A percentile compares a stretch with the other conserved stretches of the same genome.
phyloP scores from a whole-genome alignment of 352 stramenopile species.

The Phytophthora agathidicida region DNA sequence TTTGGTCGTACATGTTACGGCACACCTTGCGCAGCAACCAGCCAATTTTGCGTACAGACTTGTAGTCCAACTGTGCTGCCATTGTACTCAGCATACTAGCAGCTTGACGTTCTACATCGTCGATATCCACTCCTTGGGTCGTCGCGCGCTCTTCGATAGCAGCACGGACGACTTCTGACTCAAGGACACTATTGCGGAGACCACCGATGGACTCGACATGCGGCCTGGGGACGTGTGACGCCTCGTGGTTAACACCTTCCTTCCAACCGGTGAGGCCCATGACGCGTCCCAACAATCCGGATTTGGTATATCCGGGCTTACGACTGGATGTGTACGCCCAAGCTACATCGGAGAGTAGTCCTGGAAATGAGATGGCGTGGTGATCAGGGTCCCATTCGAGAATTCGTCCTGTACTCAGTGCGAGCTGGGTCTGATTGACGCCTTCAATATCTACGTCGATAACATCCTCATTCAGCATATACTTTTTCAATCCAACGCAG shows the following conservation, averaged over 20 bases:
- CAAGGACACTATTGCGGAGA: slow-evolving; percentile 77
- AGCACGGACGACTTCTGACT: slow-evolving; percentile 56
- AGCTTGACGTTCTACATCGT: slow-evolving; percentile 64
- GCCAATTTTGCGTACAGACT: slow-evolving; percentile 73
- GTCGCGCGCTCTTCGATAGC: slow-evolving; percentile 55
- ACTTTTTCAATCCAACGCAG: slow-evolving; percentile 82
- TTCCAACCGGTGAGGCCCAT: slow-evolving; percentile 89
- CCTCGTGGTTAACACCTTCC: slow-evolving; percentile 87
- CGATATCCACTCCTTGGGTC: slow-evolving; percentile 34
- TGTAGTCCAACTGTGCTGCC: slow-evolving; percentile 80
- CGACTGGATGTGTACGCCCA: slow-evolving; percentile 91
- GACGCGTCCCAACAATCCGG: slow-evolving; percentile 77
- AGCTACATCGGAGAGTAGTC: slow-evolving; percentile 83
- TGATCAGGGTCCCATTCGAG: slow-evolving; percentile 90
- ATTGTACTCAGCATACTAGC: slow-evolving; percentile 75
- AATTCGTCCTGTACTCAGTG: slow-evolving; percentile 80
- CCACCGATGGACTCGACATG: slow-evolving; percentile 66
- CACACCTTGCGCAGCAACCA: slow-evolving; percentile 86
- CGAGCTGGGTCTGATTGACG: slow-evolving; percentile 83
- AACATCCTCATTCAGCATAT: slow-evolving; percentile 82
- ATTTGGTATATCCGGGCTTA: slow-evolving; percentile 88
- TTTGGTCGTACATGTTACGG: slow-evolving; percentile 88
- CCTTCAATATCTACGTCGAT: slow-evolving; percentile 84
- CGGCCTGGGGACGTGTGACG: slow-evolving; percentile 78
- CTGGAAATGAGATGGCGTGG: slow-evolving; percentile 88